These are phyloP conservation scores for Naganishia vishniacii DNA, from an alignment of 768 basidiomycete species.

Conservation along the genomic window DNA sequence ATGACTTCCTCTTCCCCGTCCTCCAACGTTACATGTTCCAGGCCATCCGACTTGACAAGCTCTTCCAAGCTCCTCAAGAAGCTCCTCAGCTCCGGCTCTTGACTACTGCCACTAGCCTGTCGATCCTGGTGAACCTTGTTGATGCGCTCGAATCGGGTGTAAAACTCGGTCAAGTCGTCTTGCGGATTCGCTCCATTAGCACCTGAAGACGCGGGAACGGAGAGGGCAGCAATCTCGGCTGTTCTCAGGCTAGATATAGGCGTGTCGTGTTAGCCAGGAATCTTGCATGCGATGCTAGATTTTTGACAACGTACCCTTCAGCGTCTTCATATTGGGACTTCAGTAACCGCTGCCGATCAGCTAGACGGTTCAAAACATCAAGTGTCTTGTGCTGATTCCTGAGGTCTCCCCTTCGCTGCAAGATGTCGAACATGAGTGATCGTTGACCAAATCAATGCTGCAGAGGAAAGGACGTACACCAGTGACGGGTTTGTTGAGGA, in stretches of 20 bases:
- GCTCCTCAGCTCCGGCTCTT: conserved; percentile 23
- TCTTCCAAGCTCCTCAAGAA: conserved; percentile 84
- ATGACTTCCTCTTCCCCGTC: conserved; percentile 60
- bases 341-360: conserved; percentile 61
- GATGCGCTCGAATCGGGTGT: conserved; percentile 88
- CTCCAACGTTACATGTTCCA: conserved; percentile 63
- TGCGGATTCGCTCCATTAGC: conserved; percentile 28
- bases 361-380: conserved; percentile 79
- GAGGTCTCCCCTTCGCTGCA: conserved; percentile 35
- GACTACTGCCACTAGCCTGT: conserved; percentile 6
- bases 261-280: conserved; percentile 52
- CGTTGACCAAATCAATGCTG: not conserved
- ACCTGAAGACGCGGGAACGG: conserved; percentile 38
- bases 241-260: conserved; percentile 50
- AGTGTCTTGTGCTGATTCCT: conserved; percentile 78
- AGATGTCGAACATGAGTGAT: not conserved
- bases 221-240: conserved; percentile 39
- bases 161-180: conserved; percentile 80
- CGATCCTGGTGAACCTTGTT: conserved; percentile 77
- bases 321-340: conserved; percentile 72
- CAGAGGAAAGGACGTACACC: conserved; percentile 36
- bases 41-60: conserved; percentile 49
- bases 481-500: conserved; percentile 58
- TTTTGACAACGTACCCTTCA: conserved; percentile 50
- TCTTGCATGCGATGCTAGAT: conserved; percentile 43